Percentiles rank a stretch among this genome's conserved stretches.
Evolutionary conservation across 2,329 filamentous ascomycete species (phyloP).

Genomic region (Diaporthe nobilis): DNA sequence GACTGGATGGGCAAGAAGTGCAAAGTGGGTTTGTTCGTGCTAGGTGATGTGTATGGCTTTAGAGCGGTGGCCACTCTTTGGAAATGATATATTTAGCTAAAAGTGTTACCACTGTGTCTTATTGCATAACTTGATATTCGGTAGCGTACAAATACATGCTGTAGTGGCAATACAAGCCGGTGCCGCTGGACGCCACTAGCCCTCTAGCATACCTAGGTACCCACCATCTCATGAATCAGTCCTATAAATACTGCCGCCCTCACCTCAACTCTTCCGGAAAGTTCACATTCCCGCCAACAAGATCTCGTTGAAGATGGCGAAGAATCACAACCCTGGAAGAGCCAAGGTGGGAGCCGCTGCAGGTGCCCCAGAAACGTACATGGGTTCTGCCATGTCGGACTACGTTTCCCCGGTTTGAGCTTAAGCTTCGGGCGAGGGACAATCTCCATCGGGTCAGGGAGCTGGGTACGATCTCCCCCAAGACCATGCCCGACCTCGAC

Average conservation of each 20-base stretch:
- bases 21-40: background rate
- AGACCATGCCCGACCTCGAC: background rate
- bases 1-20: background rate
- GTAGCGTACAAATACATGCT: background rate
- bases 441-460: background rate
- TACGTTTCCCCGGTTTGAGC: background rate
- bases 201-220: background rate
- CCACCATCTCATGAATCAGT: background rate
- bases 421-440: background rate
- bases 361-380: background rate
- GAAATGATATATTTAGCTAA: background rate
- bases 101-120: too few species aligned
- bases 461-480: background rate
- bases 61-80: too few species aligned
- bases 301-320: background rate
- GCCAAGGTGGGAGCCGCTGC: background rate
- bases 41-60: background rate
- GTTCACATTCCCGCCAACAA: background rate
- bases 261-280: background rate
- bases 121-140: background rate
- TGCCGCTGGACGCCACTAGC: background rate
- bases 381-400: constrained; percentile 5
- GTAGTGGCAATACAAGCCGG: background rate
- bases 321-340: background rate
- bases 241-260: background rate